These are phyloP conservation scores for Suhomyces atakaporum DNA, from an alignment of 1,139 yeast genomes.

Conservation along the genomic window DNA sequence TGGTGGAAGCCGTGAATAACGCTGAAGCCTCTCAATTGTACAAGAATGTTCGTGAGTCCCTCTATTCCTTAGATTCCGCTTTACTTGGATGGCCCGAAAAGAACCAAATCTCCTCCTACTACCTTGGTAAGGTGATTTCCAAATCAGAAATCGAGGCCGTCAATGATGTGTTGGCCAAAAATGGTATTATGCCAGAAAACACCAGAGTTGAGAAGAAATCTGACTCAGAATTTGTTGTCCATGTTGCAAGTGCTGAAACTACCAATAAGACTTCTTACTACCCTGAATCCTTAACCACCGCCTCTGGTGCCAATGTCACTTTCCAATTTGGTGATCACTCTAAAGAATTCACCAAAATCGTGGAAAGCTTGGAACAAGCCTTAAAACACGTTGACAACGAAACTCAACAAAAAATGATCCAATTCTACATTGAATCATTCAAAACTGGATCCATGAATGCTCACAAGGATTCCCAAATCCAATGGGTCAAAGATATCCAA, in stretches of 20 bases:
- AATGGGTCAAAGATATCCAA: constrained; percentile 85
- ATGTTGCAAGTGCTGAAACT: constrained; percentile 59
- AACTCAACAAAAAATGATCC: constrained; percentile 65
- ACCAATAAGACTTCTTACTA: constrained; percentile 46
- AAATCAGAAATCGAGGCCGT: constrained; percentile 65
- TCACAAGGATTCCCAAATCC: constrained; percentile 79
- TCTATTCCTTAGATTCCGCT: constrained; percentile 53
- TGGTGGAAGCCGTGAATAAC: constrained; percentile 46
- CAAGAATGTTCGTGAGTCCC: constrained; percentile 43
- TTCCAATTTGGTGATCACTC: constrained; percentile 78
- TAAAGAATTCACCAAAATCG: constrained; percentile 61
- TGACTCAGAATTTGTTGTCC: constrained; percentile 49
- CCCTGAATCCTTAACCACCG: constrained; percentile 31
- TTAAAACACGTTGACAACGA: constrained; percentile 68
- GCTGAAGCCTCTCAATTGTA: constrained; percentile 41
- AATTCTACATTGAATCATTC: constrained; percentile 68
- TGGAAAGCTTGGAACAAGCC: constrained; percentile 58
- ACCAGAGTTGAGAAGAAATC: constrained; percentile 63
- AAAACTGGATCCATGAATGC: constrained; percentile 82
- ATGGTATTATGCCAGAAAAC: constrained; percentile 79
- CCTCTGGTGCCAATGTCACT: constrained; percentile 37
- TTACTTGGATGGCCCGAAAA: constrained; percentile 77
- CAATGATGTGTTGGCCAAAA: constrained; percentile 60
- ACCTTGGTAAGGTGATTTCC: constrained; percentile 47
- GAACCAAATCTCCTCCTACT: constrained; percentile 76